Base-by-base conservation (phyloP, 2,329 filamentous ascomycete species). In the Sordariomycetes sp. region DNA sequence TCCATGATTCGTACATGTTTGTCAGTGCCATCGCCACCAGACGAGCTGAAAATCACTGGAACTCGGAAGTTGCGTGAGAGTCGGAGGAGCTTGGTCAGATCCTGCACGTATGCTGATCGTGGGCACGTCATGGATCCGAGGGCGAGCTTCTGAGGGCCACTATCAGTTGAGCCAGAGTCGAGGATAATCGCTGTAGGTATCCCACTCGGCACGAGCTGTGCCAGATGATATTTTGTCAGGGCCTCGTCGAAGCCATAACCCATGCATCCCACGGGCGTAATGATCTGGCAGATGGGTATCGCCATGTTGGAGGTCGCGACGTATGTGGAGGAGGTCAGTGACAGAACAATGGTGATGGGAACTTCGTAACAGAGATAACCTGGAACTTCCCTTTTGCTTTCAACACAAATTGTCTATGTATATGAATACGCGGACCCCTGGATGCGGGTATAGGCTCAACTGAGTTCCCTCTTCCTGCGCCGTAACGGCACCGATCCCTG, bases 231-330 rank as follows among this genome's bases (percentile, higher is more conserved):
- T 0, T 36, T 28, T 0, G 45, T 55, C 16, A 55, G 47, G 1
- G 42, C 39, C 20, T 57, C 53, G 33, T 61, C 46, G 30, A 67
- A 61, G 18, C 67, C 66, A 37, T 68, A 71, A 5, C 67, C 66
- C 7, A 70, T 46, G 62, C 67, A 69, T 20, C 61, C 66, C 11
- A 66, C 58, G 0, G 66, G 65, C 0, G 66, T 63, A 3, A 68
- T 42, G 28, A 70, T 64, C 8, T 58, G 49, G 39, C 59, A 61
- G 16, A 60, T 23, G 5, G 31, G 31, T 14, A 6, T n/a, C n/a
- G n/a, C n/a, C n/a, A n/a, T n/a, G n/a, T n/a, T n/a, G n/a, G n/a
- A n/a, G n/a, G n/a, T n/a, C n/a, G n/a, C n/a, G n/a, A n/a, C n/a
- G n/a, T n/a, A n/a, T n/a, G n/a, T n/a, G n/a, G n/a, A n/a, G n/a